These are phyloP conservation scores for Parsonsia alboflavescens DNA, from an alignment of 257 asterid genomes.

Conservation along the genomic window DNA sequence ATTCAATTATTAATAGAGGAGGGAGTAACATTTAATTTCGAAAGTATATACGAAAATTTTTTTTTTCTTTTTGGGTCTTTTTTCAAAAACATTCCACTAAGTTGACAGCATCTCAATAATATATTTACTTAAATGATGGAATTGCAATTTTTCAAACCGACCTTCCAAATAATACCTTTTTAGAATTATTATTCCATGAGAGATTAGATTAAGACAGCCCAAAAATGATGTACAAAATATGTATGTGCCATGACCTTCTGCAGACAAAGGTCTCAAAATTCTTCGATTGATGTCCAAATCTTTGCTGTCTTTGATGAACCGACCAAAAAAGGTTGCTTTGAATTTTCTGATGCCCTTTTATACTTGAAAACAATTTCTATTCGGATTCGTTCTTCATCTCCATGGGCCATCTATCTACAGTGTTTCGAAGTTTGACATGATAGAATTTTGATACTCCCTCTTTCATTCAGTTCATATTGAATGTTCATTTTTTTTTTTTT, in stretches of 20 bases:
- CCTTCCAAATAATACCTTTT: constrained; percentile 25
- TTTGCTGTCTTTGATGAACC: neutral
- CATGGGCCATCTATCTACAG: no score
- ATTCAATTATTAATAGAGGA: no score
- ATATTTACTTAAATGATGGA: constrained; percentile 10
- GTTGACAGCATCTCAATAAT: constrained; percentile 4
- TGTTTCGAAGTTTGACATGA: no score
- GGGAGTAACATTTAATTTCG: no score
- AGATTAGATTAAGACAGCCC: constrained; percentile 21
- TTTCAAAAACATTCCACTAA: no score
- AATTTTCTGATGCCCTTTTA: neutral
- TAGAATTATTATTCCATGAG: constrained; percentile 20
- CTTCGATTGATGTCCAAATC: neutral
- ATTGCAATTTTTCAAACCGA: constrained; percentile 56
- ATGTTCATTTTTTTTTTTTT: no score
- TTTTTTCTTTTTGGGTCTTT: no score
- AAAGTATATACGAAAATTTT: no score
- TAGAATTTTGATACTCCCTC: no score
- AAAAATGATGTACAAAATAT: neutral
- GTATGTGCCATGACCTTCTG: neutral
- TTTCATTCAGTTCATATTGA: no score
- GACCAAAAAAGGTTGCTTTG: constrained; percentile 3
- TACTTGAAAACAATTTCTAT: neutral
- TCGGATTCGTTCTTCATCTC: neutral
- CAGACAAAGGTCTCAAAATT: neutral